Percentiles rank a stretch among this genome's conserved stretches.
These are phyloP conservation scores for Xylaria palmicola DNA, from an alignment of 495 filamentous ascomycete genomes.

Conservation along the genomic window DNA sequence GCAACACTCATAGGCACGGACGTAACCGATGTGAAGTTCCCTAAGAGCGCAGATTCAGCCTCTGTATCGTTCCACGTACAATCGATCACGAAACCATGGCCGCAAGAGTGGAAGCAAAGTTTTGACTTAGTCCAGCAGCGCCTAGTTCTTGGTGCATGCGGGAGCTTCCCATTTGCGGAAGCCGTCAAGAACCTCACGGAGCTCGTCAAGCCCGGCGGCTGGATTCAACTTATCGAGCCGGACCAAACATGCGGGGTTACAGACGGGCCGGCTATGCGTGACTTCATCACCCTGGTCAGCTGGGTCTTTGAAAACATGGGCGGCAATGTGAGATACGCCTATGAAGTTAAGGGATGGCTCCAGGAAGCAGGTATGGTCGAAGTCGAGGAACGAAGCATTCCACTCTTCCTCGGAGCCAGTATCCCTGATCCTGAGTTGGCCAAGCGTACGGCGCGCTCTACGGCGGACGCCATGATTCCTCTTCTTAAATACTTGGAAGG, in stretches of 20 bases:
- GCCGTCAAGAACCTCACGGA: background rate
- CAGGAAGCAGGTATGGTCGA: background rate
- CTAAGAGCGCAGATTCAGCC: background rate
- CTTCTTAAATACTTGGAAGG: background rate
- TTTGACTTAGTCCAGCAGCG: background rate
- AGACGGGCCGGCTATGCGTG: background rate
- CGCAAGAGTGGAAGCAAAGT: background rate
- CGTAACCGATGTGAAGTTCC: background rate
- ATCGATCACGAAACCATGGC: background rate
- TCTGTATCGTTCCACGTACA: background rate
- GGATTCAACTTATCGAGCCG: constrained; percentile 19
- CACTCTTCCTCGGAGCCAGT: background rate
- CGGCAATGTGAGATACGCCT: background rate
- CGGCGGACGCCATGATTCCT: background rate
- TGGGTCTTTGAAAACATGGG: background rate
- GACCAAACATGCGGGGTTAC: background rate
- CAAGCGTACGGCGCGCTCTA: background rate
- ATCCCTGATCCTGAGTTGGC: background rate
- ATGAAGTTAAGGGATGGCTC: background rate
- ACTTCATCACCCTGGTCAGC: background rate
- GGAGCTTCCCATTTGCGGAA: background rate
- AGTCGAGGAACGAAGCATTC: background rate
- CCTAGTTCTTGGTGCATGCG: background rate
- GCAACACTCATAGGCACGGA: background rate
- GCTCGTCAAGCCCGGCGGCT: constrained; percentile 21